phyloP scores from a whole-genome alignment of 352 stramenopile genomes.

The Pythium dissimile region DNA sequence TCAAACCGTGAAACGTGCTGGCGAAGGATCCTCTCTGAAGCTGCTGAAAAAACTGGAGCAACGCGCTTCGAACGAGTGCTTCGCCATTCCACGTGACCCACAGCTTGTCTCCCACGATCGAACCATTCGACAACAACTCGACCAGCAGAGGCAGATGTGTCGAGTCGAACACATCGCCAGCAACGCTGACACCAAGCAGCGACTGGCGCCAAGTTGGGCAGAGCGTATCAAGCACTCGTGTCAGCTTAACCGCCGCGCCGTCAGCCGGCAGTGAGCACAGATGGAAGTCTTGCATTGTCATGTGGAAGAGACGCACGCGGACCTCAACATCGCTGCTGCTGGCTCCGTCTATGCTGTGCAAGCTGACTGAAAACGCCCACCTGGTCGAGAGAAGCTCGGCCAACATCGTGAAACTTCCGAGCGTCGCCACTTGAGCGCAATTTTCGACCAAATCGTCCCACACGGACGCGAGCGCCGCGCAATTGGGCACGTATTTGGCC shows the following conservation, averaged over 20 bases:
- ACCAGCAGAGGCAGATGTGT: background rate
- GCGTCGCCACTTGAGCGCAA: slow-evolving; percentile 27
- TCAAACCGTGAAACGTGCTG: background rate
- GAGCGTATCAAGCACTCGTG: background rate
- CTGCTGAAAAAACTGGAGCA: slow-evolving; percentile 4
- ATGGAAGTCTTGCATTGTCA: slow-evolving; percentile 32
- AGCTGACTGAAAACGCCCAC: slow-evolving; percentile 49
- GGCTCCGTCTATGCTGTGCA: slow-evolving; percentile 19
- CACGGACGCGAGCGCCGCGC: slow-evolving; percentile 32
- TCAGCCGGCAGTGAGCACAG: slow-evolving; percentile 1
- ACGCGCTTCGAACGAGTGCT: background rate
- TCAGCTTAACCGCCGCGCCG: background rate
- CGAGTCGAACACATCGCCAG: slow-evolving; percentile 10
- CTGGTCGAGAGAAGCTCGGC: slow-evolving; percentile 31
- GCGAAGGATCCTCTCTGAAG: slow-evolving; percentile 15
- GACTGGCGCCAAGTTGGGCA: slow-evolving; percentile 5
- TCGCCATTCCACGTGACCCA: slow-evolving; percentile 12
- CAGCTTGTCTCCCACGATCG: background rate
- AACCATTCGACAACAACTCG: background rate
- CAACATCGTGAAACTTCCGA: slow-evolving; percentile 34
- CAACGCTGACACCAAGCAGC: slow-evolving; percentile 13
- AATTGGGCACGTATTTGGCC: slow-evolving; percentile 11
- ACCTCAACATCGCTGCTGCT: slow-evolving; percentile 20
- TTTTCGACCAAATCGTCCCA: slow-evolving; percentile 23
- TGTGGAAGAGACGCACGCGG: slow-evolving; percentile 37